Conservation (phyloP, 345 rosid species). For the Eucalyptus fibrosa region DNA sequence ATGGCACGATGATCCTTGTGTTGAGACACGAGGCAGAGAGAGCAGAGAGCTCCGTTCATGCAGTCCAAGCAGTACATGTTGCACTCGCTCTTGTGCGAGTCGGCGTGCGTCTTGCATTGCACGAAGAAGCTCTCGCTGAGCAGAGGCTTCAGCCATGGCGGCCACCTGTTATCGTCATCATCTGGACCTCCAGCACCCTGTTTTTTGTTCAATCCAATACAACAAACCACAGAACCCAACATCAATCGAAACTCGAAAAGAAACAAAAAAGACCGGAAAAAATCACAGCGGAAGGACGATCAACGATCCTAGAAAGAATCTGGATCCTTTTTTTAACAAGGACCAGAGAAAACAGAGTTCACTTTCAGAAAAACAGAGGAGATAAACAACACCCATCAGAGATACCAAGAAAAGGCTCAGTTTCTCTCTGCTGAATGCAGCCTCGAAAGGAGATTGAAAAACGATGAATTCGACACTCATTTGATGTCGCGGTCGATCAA, state of each 20-base stretch:
- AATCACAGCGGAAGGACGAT: background rate
- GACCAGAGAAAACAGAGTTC: background rate
- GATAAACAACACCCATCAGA: background rate
- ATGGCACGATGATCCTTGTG: background rate
- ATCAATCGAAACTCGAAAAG: background rate
- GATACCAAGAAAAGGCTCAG: background rate
- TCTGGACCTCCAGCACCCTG: conserved; percentile 71
- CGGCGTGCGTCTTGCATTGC: conserved; percentile 78
- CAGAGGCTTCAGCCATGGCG: conserved; percentile 76
- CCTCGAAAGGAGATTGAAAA: background rate
- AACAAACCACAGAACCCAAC: background rate
- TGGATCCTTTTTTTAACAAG: background rate
- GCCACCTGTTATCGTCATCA: conserved; percentile 60
- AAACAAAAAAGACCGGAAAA: background rate
- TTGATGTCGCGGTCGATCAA: background rate
- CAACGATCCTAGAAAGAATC: background rate
- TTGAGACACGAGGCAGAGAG: background rate
- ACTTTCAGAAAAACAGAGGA: background rate
- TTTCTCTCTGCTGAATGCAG: background rate
- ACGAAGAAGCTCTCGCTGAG: conserved; percentile 69
- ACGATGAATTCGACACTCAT: background rate
- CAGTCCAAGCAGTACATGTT: conserved; percentile 98
- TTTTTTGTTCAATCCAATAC: background rate
- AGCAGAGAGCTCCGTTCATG: conserved; percentile 68
- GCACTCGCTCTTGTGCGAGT: conserved; percentile 92